Conservation (phyloP, 2,329 filamentous ascomycete species). For the Huntiella moniliformis region DNA sequence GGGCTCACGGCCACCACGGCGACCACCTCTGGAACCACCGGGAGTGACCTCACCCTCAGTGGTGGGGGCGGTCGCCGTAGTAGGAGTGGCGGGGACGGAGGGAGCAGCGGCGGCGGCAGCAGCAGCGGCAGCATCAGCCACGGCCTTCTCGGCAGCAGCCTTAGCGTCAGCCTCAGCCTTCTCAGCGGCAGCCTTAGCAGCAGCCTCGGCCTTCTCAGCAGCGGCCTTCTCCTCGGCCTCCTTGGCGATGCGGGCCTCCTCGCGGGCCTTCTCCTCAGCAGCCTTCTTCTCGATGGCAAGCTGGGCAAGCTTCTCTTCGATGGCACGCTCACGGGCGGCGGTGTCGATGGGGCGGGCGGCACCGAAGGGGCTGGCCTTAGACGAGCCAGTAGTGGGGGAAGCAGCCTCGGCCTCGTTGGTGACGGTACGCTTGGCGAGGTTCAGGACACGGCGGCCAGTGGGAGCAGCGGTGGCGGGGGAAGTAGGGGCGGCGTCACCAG, state of each 20-base stretch:
- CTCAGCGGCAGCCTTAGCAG: slow-evolving; percentile 17
- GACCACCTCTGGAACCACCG: slow-evolving; percentile 2
- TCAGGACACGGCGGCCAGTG: slow-evolving; percentile 57
- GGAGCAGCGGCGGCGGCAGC: slow-evolving; percentile 16
- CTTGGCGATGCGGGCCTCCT: slow-evolving; percentile 41
- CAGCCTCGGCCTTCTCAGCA: slow-evolving; percentile 14
- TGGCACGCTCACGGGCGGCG: slow-evolving; percentile 66
- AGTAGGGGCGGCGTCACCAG: slow-evolving; percentile 53
- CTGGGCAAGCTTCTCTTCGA: slow-evolving; percentile 64
- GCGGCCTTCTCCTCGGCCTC: slow-evolving; percentile 22
- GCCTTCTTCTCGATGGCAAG: slow-evolving; percentile 67
- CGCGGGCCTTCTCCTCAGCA: slow-evolving; percentile 68
- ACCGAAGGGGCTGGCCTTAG: slow-evolving; percentile 85
- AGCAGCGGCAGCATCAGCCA: slow-evolving; percentile 17
- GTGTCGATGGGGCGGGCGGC: slow-evolving; percentile 90
- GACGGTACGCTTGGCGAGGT: slow-evolving; percentile 80
- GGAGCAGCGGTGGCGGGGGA: slow-evolving; percentile 27
- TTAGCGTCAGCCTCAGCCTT: slow-evolving; percentile 19
- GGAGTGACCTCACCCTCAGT: slow-evolving; percentile 1
- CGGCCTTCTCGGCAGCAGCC: slow-evolving; percentile 19
- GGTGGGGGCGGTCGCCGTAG: slow-evolving; percentile 20
- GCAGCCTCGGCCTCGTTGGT: slow-evolving; percentile 43
- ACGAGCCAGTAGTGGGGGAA: slow-evolving; percentile 36
- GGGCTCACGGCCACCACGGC: slow-evolving; percentile 22
- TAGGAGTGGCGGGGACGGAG: slow-evolving; percentile 15